Evolutionary conservation across 805 yeast species (phyloP), one percentile per base, ranked within the genome.

Genomic region (Hanseniaspora thailandica): DNA sequence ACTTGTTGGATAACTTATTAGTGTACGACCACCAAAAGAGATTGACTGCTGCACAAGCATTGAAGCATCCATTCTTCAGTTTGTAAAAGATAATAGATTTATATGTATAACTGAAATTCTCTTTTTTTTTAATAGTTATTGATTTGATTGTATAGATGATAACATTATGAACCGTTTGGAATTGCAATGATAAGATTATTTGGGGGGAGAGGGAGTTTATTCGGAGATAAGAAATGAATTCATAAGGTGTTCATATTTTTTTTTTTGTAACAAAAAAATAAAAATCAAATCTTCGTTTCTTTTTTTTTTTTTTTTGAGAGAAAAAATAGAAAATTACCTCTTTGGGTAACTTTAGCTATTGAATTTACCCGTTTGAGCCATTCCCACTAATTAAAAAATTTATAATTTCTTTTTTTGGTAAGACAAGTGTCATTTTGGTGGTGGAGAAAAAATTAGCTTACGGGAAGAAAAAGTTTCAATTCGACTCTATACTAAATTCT

Each of bases 11-110:
- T 62, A 75, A 78, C 52, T 67, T 88, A 56, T 71, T 88, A 61
- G 75, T 82, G 55, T 88, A 86, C 62, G 96, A 88, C 65, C 96
- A 88, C 64, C 89, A 83, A 65, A 85, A 82, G 62, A 77, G 96
- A 62, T 72, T 86, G 55, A 88, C 96, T 4, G 96, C 96, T 2
- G 72, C 76, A 65, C 96, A 88, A 66, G 94, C 96, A 17, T 78
- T 86, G 87, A 76, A 66, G 3, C 96, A 88, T 68, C 71, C 73
- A 10, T 84, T 81, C 63, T 82, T 84, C 68, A 75, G 76, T 55
- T 58, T 60, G 19, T 58, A 62, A 43, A 36, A 20, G n/a, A 19
- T 20, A 19, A 17, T 17, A 13, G 13, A 30, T 17, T 19, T 8
- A 10, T 35, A 35, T 35, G 17, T 35, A 35, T 35, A 22, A 35